Conservation (phyloP, 169 alveolate species). For the Plasmodium coatneyi region DNA sequence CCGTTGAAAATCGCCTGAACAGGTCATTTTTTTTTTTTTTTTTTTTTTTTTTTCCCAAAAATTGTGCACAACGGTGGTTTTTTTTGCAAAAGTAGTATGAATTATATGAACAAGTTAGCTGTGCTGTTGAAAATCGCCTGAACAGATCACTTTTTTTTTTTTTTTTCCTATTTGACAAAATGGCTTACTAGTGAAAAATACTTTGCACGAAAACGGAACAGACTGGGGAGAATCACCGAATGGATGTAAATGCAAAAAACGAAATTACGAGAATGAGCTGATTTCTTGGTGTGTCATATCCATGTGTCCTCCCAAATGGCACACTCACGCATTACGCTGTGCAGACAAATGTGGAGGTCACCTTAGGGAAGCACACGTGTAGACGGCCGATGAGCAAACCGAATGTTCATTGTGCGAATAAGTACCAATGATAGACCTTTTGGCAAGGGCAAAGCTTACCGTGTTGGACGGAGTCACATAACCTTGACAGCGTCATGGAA, state of each 20-base stretch:
- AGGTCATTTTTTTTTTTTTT: background rate
- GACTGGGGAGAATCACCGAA: background rate
- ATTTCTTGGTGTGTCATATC: background rate
- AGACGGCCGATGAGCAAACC: background rate
- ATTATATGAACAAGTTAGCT: background rate
- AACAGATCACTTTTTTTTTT: background rate
- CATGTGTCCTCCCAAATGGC: background rate
- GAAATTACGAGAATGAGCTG: background rate
- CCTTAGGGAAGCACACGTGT: background rate
- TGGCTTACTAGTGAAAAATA: background rate
- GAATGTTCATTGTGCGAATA: background rate
- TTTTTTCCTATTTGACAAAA: background rate
- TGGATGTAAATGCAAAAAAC: background rate
- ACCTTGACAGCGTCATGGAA: background rate
- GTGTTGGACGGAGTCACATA: background rate
- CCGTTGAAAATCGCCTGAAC: constrained; percentile 5
- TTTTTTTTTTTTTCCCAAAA: background rate
- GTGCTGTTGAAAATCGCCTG: background rate
- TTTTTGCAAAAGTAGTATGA: background rate
- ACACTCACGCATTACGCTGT: background rate
- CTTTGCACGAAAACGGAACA: background rate
- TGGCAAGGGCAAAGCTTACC: background rate
- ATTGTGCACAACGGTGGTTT: background rate
- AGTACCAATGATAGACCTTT: background rate
- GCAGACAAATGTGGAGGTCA: background rate